Evolutionary conservation across 2,329 filamentous ascomycete genomes (phyloP).

Genomic region (Alternaria arborescens): DNA sequence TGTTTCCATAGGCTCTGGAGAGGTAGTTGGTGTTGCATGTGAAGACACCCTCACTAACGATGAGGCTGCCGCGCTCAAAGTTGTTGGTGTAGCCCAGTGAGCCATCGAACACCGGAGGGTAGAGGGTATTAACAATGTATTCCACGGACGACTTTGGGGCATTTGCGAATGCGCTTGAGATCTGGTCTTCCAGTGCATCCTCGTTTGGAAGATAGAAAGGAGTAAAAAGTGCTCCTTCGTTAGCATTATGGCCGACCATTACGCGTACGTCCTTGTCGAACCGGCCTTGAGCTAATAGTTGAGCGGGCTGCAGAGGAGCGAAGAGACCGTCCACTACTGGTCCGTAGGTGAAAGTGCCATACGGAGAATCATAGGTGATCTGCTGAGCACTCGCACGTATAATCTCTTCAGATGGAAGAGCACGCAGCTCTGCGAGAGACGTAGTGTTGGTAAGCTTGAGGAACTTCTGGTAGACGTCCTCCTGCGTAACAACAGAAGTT

Average conservation of each 20-base stretch:
- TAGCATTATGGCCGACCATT: slow-evolving; percentile 54
- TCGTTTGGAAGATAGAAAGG: slow-evolving; percentile 48
- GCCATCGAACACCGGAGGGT: slow-evolving; percentile 60
- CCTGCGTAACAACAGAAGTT: slow-evolving; percentile 36
- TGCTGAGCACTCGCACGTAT: slow-evolving; percentile 48
- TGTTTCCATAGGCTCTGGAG: slow-evolving; percentile 56
- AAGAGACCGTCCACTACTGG: slow-evolving; percentile 49
- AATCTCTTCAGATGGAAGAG: slow-evolving; percentile 41
- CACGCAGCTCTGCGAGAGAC: slow-evolving; percentile 46
- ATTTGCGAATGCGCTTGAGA: slow-evolving; percentile 41
- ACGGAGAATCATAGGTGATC: slow-evolving; percentile 41
- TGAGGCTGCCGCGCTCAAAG: slow-evolving; percentile 53
- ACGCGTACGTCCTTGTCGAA: slow-evolving; percentile 49
- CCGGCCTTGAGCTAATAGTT: slow-evolving; percentile 48
- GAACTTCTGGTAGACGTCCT: slow-evolving; percentile 42
- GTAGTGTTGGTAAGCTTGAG: slow-evolving; percentile 45
- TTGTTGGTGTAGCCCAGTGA: slow-evolving; percentile 57
- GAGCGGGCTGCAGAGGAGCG: slow-evolving; percentile 41
- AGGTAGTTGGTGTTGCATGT: slow-evolving; percentile 64
- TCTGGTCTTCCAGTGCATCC: slow-evolving; percentile 34
- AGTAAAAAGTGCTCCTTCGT: slow-evolving; percentile 58
- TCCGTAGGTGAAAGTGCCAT: slow-evolving; percentile 46
- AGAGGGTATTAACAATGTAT: slow-evolving; percentile 57
- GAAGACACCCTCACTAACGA: slow-evolving; percentile 57
- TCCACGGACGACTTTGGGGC: slow-evolving; percentile 45